Base-by-base conservation (phyloP, 345 rosid genomes). In the Lenwebbia sp. region DNA sequence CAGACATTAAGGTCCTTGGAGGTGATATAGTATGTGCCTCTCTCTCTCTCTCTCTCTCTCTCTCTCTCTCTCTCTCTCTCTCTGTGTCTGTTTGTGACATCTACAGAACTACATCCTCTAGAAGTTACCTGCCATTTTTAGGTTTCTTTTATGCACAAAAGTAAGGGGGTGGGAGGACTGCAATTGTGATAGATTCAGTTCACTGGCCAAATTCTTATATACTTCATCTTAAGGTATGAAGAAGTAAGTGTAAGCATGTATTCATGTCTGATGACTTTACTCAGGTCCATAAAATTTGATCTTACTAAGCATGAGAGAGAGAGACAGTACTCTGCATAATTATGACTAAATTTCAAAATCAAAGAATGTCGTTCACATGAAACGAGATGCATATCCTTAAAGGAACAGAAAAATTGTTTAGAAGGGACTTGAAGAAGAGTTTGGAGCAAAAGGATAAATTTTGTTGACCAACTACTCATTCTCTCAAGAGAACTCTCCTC, bases 21-120 rank as follows among this genome's bases (percentile, higher is more conserved):
- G 96, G 96, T 89, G 92, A 92, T 83, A 88, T 91, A 81, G 99
- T 97, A 92, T 86, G 96, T 33, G n/a, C n/a, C n/a, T n/a, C n/a
- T n/a, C n/a, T n/a, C n/a, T n/a, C n/a, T 92, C 76, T 57, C 28
- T 25, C 84, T 87, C 83, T 83, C 54, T 51, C 85, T 54, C 54
- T 58, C 76, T 83, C 74, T 81, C 84, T 33, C 9, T 55, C 74
- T 60, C 21, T 41, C 40, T 49, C 17, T 40, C 15, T 83, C 6
- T 87, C 19, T 60, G 17, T 12, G 37, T 60, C 37, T 60, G 5
- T 58, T 17, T 62, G 75, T 62, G 40, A 2, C 41, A 30, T 62
- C 25, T 23, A 9, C 78, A 33, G 78, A 70, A 70, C 25, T 70
- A 70, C 44, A 33, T 70, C 78, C 44, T 65, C 11, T 70, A 33